Evolutionary conservation across 2,329 filamentous ascomycete species (phyloP), one percentile per base, ranked within the genome.

Genomic region (Fulvia fulva): DNA sequence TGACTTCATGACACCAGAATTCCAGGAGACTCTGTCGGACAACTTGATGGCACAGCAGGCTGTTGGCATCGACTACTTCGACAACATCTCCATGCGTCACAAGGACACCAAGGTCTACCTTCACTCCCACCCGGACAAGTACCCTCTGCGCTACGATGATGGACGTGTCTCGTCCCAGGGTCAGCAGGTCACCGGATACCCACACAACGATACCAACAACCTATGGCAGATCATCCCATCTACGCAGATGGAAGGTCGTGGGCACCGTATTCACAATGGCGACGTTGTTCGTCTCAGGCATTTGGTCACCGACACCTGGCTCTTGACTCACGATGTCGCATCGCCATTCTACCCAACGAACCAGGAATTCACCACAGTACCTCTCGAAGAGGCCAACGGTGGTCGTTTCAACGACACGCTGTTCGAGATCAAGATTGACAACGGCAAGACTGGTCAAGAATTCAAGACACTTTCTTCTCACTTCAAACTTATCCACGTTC

Each of bases 131-230:
- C 80, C 84, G 5, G 91, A 96, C 64, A 83, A 77, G 58, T 99
- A 99, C 74, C 94, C 94, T 53, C 83, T 99, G 34, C 88, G 94
- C 68, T 99, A 99, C 73, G 94, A 99, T 53, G 94, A 99, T 74
- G 94, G 94, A 41, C 90, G 94, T 73, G 91, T 99, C 68, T 97
- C 94, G 49, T 96, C 91, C 73, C 94, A 99, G 77, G 79, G 94
- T 59, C 94, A 99, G 78, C 94, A 99, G 77, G 91, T 99, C 34
- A 99, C 94, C 22, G 94, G 94, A 53, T 99, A 99, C 72, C 94
- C 94, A 1, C 94, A 90, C 81, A 96, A 97, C 65, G 94, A 99
- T 73, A 97, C 93, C 70, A 99, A 99, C 83, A 99, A 99, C 79
- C 85, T 95, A 71, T 99, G 94, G 94, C 88, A 97, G 75, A 87